Evolutionary conservation across 805 yeast genomes (phyloP), one percentile per base, ranked within the genome.

Genomic region (Isabelozyma pseudorhagii): DNA sequence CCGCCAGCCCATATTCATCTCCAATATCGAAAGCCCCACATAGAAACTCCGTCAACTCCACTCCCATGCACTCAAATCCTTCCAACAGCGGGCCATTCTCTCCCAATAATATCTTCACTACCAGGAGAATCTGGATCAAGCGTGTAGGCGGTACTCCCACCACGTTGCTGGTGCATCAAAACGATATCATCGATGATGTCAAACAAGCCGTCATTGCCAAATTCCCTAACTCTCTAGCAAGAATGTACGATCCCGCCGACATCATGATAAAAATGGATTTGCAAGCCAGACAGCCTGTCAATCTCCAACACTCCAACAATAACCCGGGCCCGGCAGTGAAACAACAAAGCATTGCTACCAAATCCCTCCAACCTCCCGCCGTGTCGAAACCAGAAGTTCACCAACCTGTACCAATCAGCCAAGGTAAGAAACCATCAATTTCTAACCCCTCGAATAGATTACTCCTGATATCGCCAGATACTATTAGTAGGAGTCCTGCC

Each of bases 141-240:
- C 66, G 77, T 40, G 68, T 72, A 0, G 66, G 68, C 18, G 81
- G 81, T 1, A 76, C 75, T 14, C 87, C 97, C 3, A 89, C 97
- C 0, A 80, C 96, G 1, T 67, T 92, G 6, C 62, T 74, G 50
- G 85, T 88, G 15, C 72, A 74, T 14, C 81, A 81, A 29, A 61
- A 66, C 17, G 93, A 88, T 60, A 77, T 91, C 1, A 78, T 92
- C 5, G 98, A 92, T 64, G 97, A 93, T 65, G 71, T 92, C 57
- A 92, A 92, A 60, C 69, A 77, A 9, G 77, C 82, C 51, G 77
- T 92, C 1, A 66, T 84, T 38, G 69, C 69, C 42, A 87, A 85
- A 57, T 87, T 79, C 63, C 87, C 96, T 48, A 82, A 86, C 51
- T 78, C 89, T 2, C 61, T 86, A 49, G 87, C 83, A 3, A 63